A percentile compares a stretch with the other conserved stretches of the same genome.
Evolutionary conservation across 2,329 filamentous ascomycete species (phyloP).

Genomic region (Didymella keratinophila): DNA sequence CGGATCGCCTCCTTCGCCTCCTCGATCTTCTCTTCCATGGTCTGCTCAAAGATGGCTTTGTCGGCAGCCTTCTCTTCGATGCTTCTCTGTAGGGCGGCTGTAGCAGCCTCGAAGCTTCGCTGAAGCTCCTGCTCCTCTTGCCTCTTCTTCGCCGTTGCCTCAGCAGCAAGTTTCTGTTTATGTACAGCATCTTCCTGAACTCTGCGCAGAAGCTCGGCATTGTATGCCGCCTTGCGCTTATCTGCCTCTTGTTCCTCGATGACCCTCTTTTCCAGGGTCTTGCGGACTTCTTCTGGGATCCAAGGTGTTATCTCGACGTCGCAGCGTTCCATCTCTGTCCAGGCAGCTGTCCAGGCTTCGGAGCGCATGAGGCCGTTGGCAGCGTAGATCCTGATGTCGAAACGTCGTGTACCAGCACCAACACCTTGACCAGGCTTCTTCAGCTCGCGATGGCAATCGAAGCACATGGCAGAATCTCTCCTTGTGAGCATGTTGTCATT

Average conservation of each 20-base stretch:
- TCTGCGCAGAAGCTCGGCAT: conserved; percentile 42
- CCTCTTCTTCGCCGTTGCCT: conserved; percentile 36
- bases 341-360: conserved; percentile 90
- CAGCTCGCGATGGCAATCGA: conserved; percentile 57
- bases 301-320: conserved; percentile 89
- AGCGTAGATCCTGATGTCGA: conserved; percentile 87
- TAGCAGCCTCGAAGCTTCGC: conserved; percentile 39
- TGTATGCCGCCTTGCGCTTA: conserved; percentile 40
- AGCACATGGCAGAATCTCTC: conserved; percentile 54
- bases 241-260: conserved; percentile 53
- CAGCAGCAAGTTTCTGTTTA: conserved; percentile 39
- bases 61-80: conserved; percentile 40
- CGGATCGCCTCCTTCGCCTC: conserved; percentile 46
- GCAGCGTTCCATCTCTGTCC: conserved; percentile 98
- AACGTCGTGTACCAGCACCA: conserved; percentile 61
- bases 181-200: conserved; percentile 44
- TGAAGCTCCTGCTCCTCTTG: conserved; percentile 38
- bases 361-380: conserved; percentile 93
- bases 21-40: conserved; percentile 39
- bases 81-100: conserved; percentile 36
- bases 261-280: conserved; percentile 64
- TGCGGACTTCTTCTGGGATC: conserved; percentile 66
- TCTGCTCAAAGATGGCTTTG: conserved; percentile 39
- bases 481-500: conserved; percentile 33
- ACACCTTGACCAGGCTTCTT: conserved; percentile 47